These are phyloP conservation scores for Trichoderma sp. DNA, from an alignment of 2,329 filamentous ascomycete genomes.

Conservation along the genomic window DNA sequence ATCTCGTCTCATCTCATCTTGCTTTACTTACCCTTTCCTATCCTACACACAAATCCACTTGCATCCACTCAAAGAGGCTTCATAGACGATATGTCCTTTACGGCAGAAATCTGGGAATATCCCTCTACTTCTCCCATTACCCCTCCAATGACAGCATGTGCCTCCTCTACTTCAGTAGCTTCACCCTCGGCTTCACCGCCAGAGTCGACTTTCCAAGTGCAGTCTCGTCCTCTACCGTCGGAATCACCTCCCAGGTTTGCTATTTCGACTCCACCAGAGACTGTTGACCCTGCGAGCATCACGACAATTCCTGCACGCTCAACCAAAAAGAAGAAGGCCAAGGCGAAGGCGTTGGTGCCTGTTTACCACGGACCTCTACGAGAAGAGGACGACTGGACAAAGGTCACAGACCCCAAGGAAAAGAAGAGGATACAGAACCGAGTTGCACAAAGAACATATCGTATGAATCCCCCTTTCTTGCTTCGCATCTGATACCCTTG, in stretches of 20 bases:
- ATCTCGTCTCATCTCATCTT: not conserved
- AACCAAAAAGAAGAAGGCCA: conserved; percentile 19
- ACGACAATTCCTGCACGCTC: not conserved
- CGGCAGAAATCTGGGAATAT: conserved; percentile 17
- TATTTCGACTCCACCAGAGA: conserved; percentile 1
- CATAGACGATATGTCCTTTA: conserved; percentile 16
- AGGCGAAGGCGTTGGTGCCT: conserved; percentile 11
- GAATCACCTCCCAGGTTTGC: not conserved
- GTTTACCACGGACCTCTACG: conserved; percentile 19
- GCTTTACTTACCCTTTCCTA: not conserved
- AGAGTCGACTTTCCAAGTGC: conserved; percentile 1
- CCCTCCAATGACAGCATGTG: conserved; percentile 7
- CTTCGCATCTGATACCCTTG: not conserved
- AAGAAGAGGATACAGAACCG: conserved; percentile 35
- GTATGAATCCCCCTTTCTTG: conserved; percentile 23
- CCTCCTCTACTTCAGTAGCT: not conserved
- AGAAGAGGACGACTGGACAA: conserved; percentile 31
- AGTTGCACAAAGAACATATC: conserved; percentile 33
- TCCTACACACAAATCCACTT: not conserved
- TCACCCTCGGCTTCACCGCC: conserved; percentile 9
- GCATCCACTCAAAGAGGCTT: not conserved
- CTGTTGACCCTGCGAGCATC: not conserved
- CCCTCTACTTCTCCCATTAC: conserved; percentile 4
- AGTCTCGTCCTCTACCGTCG: not conserved
- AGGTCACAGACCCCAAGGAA: conserved; percentile 30